Base-by-base conservation (phyloP, 139 green algal species). In the Pleodorina starrii region DNA sequence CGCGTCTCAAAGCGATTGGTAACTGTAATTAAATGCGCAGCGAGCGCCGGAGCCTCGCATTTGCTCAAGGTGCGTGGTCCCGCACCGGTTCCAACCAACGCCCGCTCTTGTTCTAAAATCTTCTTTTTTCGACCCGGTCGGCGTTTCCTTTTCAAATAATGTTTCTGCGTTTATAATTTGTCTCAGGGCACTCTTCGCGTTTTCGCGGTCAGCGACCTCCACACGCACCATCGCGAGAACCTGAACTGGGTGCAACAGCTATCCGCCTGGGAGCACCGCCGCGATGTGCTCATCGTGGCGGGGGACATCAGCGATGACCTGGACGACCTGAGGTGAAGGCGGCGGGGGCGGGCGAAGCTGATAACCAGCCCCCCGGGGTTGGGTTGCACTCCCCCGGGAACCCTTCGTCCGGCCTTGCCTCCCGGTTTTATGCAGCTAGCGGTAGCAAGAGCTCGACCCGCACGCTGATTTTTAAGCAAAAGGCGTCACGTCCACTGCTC, bases 291-390 rank as follows among this genome's bases (percentile, higher is more conserved):
- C 9, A 93, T 98, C 1, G 77, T 98, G 11, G 96, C 96, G 38
- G 96, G 96, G 0, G 96, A 98, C 60, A 86, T 98, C 2, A 93
- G 84, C 10, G 96, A 98, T 36, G 85, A 96, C 54, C n/a, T 96
- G 7, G 23, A 85, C 16, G 51, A 73, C 29, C 21, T 85, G 21
- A 38, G 51, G 78, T 19, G n/a, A n/a, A n/a, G n/a, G n/a, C n/a
- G n/a, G n/a, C n/a, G n/a, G n/a, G n/a, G n/a, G n/a, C n/a, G n/a
- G n/a, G n/a, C n/a, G n/a, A 60, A 44, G 51, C 57, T 32, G 2
- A 21, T 66, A 66, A 66, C 54, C 54, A 7, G 54, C 54, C 29
- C 2, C 54, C 54, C 7, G 54, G 3, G 5, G 29, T 12, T 25
- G 29, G 54, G 25, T 12, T 66, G 54, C 9, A n/a, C n/a, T n/a